Evolutionary conservation across 2,329 filamentous ascomycete genomes (phyloP).

Genomic region (Pseudomassariella vexata): DNA sequence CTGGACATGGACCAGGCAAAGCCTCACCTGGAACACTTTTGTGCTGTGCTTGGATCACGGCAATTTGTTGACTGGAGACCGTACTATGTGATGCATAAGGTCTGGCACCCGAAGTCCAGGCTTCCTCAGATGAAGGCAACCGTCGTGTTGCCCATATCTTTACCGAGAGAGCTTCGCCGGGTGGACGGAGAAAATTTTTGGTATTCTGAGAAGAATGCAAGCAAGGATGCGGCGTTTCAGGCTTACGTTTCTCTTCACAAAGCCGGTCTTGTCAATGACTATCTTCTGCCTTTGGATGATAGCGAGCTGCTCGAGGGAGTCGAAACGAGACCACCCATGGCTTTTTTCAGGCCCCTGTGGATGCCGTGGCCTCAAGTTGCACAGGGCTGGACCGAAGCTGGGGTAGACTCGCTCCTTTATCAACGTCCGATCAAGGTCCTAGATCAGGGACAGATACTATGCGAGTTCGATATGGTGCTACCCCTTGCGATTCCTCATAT

Average conservation of each 20-base stretch:
- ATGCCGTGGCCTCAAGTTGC: conserved; percentile 43
- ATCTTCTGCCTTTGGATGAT: conserved; percentile 61
- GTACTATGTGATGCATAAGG: conserved; percentile 53
- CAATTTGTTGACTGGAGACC: conserved; percentile 62
- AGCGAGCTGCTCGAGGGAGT: conserved; percentile 32
- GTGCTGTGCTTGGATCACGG: conserved; percentile 49
- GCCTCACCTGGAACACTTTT: conserved; percentile 79
- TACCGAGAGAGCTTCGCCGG: conserved; percentile 57
- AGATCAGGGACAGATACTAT: conserved; percentile 24
- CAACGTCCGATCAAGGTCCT: conserved; percentile 26
- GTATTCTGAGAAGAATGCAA: conserved; percentile 65
- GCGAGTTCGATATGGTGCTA: conserved; percentile 36
- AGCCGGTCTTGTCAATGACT: conserved; percentile 68
- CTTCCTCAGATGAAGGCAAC: conserved; percentile 41
- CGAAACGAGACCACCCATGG: conserved; percentile 28
- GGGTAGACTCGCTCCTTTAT: no score
- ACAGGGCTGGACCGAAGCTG: conserved; percentile 32
- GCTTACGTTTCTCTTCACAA: conserved; percentile 67
- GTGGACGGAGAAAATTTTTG: conserved; percentile 51
- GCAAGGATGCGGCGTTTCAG: conserved; percentile 77
- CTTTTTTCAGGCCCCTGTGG: conserved; percentile 29
- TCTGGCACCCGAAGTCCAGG: conserved; percentile 14
- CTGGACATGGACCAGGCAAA: conserved; percentile 70
- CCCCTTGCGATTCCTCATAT: conserved; percentile 35
- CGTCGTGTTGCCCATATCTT: conserved; percentile 64